Evolutionary conservation across 2,329 filamentous ascomycete genomes (phyloP), one percentile per base, ranked within the genome.

Genomic region (Talaromyces sp.): DNA sequence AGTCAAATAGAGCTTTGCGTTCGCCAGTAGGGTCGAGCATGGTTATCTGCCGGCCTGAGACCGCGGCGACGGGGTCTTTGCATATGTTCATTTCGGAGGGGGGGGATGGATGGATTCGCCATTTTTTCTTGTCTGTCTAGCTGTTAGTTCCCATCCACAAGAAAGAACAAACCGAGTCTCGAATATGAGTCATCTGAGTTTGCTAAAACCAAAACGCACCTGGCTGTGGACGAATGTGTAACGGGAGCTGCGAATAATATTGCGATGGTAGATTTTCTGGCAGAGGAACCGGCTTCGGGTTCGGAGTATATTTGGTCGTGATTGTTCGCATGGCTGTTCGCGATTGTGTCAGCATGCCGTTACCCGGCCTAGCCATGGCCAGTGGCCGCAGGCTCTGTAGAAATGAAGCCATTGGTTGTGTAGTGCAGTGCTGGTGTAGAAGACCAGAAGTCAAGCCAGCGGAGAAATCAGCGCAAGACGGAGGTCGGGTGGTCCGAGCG

Each of bases 21-120:
- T 90, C 88, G 59, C 93, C 93, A 1, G 88, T 92, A 4, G 93
- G 92, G 79, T 99, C 95, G 73, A 97, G 90, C 48, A 84, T 78
- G 47, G 84, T 75, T 73, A 96, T 84, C 80, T 96, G 92, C 64
- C 86, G 80, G 60, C 84, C 76, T 70, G 88, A 88, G 71, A 96
- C 83, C 65, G 84, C 77, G 43, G 83, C 82, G 72, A 98, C 80
- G 24, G 93, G 89, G 72, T 93, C 84, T 72, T 79, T 80, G 74
- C 77, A 81, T 66, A 66, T 69, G 62, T 71, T 67, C 59, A 70
- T 68, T 66, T 74, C 68, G n/a, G 77, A 75, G 11, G 74, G 70
- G 6, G 77, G 78, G 61, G 77, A 69, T 65, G 87, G 86, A 78
- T 85, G 85, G 64, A 80, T 78, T 71, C 82, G 82, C 68, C 86